A percentile compares a stretch with the other conserved stretches of the same genome.
Evolutionary conservation across 2,329 filamentous ascomycete species (phyloP).

Genomic region (Colletotrichum noveboracense): DNA sequence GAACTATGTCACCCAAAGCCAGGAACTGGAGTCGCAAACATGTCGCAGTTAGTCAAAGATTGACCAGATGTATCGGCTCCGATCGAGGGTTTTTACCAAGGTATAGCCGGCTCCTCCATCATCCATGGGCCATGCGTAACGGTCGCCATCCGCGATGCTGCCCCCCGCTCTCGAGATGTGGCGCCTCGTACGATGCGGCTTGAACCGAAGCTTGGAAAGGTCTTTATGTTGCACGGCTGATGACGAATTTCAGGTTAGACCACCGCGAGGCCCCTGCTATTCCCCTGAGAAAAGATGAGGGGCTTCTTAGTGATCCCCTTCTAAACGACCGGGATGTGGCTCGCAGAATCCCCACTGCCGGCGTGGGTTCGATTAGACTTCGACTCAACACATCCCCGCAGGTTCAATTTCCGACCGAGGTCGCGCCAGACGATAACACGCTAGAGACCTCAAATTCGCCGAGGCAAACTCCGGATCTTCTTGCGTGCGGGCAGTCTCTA

Average conservation of each 20-base stretch:
- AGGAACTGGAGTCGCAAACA: neutral
- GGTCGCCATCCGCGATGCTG: neutral
- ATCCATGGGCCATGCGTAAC: neutral
- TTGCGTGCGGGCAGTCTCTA: neutral
- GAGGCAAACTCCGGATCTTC: constrained; percentile 2
- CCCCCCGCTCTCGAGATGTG: neutral
- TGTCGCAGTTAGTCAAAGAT: neutral
- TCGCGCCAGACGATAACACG: neutral
- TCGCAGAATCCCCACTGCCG: neutral
- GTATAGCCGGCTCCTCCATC: neutral
- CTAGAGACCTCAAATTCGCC: neutral
- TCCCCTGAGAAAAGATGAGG: neutral
- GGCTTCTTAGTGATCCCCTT: neutral
- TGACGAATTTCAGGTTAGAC: constrained; percentile 2
- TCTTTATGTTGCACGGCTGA: neutral
- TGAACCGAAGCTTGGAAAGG: neutral
- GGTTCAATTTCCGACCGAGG: constrained; percentile 8
- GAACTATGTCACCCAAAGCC: neutral
- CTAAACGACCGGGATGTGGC: neutral
- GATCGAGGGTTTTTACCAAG: neutral
- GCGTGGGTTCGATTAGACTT: constrained; percentile 3
- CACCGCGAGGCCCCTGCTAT: neutral
- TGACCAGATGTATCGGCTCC: neutral
- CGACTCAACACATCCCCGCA: constrained; percentile 3
- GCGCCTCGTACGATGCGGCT: constrained; percentile 13